Percentiles rank a stretch among this genome's conserved stretches.
Conservation (phyloP, 345 rosid genomes). For the Citrus inodora region DNA sequence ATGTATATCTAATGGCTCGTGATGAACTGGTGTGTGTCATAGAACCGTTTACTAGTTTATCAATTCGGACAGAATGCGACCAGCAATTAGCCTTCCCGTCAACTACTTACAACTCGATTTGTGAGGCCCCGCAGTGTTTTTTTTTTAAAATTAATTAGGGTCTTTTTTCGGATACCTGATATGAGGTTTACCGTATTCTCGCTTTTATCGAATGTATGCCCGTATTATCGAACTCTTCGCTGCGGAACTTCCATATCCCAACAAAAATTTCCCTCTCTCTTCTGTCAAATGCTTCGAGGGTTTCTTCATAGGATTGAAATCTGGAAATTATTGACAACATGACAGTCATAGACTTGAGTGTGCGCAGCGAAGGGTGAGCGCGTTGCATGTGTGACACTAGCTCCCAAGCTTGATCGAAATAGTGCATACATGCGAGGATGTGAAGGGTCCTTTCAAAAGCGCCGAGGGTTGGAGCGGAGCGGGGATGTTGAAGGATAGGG, state of each 20-base stretch:
- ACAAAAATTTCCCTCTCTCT: conserved; percentile 59
- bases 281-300: conserved; percentile 55
- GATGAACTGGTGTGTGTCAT: too few relatives aligned
- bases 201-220: too few relatives aligned
- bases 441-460: conserved; percentile 85
- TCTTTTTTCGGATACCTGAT: too few relatives aligned
- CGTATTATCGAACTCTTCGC: conserved; percentile 38
- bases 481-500: conserved; percentile 40
- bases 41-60: too few relatives aligned
- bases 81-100: too few relatives aligned
- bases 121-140: too few relatives aligned
- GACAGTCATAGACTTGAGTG: conserved; percentile 73
- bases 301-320: conserved; percentile 66
- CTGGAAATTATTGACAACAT: conserved; percentile 62
- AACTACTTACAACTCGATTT: too few relatives aligned
- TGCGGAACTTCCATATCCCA: conserved; percentile 40
- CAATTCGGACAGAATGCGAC: too few relatives aligned
- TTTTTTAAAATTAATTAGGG: too few relatives aligned
- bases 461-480: conserved; percentile 38
- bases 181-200: too few relatives aligned
- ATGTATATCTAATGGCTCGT: too few relatives aligned
- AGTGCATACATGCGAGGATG: conserved; percentile 74
- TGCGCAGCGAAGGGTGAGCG: conserved; percentile 44
- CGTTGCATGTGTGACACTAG: conserved; percentile 50
- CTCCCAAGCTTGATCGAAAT: conserved; percentile 81